Evolutionary conservation across 2,329 filamentous ascomycete species (phyloP), one percentile per base, ranked within the genome.

Genomic region (Sporothrix schenckii): DNA sequence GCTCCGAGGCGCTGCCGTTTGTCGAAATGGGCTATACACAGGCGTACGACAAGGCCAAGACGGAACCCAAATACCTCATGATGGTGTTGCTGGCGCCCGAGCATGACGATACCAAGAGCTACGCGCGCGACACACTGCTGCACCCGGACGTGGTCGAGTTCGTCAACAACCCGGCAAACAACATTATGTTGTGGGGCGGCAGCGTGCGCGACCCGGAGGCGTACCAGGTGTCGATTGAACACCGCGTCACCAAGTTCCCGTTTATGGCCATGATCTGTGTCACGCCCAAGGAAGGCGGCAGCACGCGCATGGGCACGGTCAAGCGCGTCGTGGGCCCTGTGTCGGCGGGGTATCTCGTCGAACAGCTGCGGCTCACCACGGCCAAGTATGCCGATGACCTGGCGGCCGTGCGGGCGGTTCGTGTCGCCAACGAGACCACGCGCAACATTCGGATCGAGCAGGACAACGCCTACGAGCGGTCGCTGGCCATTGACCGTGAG

Each of bases 141-240:
- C 86, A 90, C 1, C 86, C 88, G 0, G 90, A 94, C 56, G 89
- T 97, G 3, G 84, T 89, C 13, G 82, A 85, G 6, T 97, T 93
- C 76, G 80, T 98, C 75, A 90, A 88, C 73, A 87, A 94, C 72
- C 87, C 91, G 0, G 80, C 84, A 47, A 93, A 93, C 79, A 91
- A 94, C 77, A 87, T 97, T 41, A 83, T 98, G 49, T 80, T 99
- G 2, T 99, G 95, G 95, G 93, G 91, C 53, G 95, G 95, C 61
- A 97, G 93, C 75, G 91, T 98, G 0, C 88, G 93, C 73, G 95
- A 99, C 78, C 91, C 93, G 3, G 95, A 99, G 81, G 92, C 94
- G 5, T 98, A 96, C 79, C 93, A 97, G 78, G 93, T 97, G 53
- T 89, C 93, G n/a, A 86, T 88, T 14, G 93, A 94, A 60, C 88